Base-by-base conservation (phyloP, 2,329 filamentous ascomycete species). In the Fusarium duplospermum region DNA sequence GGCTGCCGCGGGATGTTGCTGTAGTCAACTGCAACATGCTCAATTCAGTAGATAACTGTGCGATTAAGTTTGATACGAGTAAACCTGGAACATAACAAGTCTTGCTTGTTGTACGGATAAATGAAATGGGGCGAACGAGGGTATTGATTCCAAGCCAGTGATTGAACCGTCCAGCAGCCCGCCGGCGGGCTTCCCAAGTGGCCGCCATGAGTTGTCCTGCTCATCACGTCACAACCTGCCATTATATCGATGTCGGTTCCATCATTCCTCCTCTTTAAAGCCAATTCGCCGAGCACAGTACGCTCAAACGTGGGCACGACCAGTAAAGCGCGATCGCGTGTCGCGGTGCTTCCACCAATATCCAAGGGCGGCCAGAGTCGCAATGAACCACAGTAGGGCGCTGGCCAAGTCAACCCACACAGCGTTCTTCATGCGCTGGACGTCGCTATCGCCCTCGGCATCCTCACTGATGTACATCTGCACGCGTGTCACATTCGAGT, bases 321-420 rank as follows among this genome's bases (percentile, higher is more conserved):
- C 89, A 35, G 90, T 92, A 80, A 90, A 91, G 60, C 86, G 85
- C 20, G 85, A 87, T 72, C 85, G 84, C 35, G 83, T 83, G 57
- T 89, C 85, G 56, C 88, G 86, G 77, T 89, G 84, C 70, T 83
- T 84, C 81, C 85, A 90, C 87, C 91, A 94, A 79, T 92, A 89
- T 2, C 87, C 80, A 16, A 85, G 84, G 16, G 88, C 85, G 31
- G 87, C 89, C 14, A 88, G 67, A 5, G 89, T 87, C 4, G 90
- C 91, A 56, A 92, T 82, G 59, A 94, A 83, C 95, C 95, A 98
- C 60, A 98, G 86, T 16, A 94, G 80, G 81, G 94, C 89, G 80
- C 92, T 94, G 56, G 89, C 85, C 60, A 97, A 82, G 81, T 96
- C 93, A 54, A 97, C 87, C 93, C 94, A 97, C 18, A 96, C 93